These are phyloP conservation scores for Boletus pseudo-olivaceus DNA, from an alignment of 768 basidiomycete species.

Conservation along the genomic window DNA sequence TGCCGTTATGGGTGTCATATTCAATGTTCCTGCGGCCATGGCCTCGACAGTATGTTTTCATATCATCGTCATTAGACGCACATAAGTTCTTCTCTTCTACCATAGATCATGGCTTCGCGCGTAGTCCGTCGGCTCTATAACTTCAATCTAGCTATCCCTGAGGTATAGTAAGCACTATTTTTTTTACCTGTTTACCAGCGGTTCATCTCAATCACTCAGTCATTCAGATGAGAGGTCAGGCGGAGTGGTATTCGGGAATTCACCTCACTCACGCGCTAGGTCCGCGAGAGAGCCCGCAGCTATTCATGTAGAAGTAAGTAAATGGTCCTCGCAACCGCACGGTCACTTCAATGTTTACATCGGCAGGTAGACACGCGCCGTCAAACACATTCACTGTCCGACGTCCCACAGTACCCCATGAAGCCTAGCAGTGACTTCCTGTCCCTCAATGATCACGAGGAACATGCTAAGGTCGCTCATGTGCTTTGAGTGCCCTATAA, in stretches of 20 bases:
- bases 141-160: conserved; percentile 32
- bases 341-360: conserved; percentile 1
- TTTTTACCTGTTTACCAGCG: background rate
- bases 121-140: conserved; percentile 58
- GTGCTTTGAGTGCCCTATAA: conserved; percentile 8
- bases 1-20: conserved; percentile 61
- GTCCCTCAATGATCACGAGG: conserved; percentile 22
- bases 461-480: conserved; percentile 10
- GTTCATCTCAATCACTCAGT: conserved; percentile 9
- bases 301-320: conserved; percentile 35
- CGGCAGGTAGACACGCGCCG: conserved; percentile 30
- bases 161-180: conserved; percentile 28
- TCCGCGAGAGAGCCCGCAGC: conserved; percentile 15
- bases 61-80: background rate
- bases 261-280: conserved; percentile 15
- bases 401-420: conserved; percentile 20
- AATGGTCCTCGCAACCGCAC: background rate
- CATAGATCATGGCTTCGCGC: conserved; percentile 56
- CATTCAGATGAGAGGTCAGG: conserved; percentile 20
- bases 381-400: conserved; percentile 23
- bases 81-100: background rate
- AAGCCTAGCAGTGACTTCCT: conserved; percentile 24
- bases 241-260: conserved; percentile 15
- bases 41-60: conserved; percentile 42
- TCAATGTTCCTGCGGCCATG: conserved; percentile 63